Evolutionary conservation across 345 rosid species (phyloP).

Genomic region (Carallia brachiata): DNA sequence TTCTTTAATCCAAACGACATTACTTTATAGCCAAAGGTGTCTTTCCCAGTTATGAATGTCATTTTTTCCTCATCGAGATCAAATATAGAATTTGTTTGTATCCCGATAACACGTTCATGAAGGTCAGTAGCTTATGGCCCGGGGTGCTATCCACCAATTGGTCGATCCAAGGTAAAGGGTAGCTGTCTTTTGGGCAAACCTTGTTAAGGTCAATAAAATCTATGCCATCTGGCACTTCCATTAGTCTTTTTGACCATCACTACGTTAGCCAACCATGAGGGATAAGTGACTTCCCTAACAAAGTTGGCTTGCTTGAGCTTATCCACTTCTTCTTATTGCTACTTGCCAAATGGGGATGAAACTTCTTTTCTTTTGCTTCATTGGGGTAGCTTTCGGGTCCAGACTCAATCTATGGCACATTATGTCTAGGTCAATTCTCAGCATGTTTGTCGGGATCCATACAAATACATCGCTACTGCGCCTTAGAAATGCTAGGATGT

Average conservation of each 20-base stretch:
- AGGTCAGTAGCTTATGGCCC: not conserved
- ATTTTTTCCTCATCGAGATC: not conserved
- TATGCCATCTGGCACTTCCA: not conserved
- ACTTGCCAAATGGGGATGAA: too few species aligned
- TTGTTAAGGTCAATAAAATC: not conserved
- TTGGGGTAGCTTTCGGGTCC: too few species aligned
- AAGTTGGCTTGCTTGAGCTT: not conserved
- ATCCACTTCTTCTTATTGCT: too few species aligned
- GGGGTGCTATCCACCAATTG: not conserved
- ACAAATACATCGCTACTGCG: too few species aligned
- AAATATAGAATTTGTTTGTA: not conserved
- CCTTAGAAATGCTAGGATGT: too few species aligned
- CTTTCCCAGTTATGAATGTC: not conserved
- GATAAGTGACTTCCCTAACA: not conserved
- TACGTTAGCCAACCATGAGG: not conserved
- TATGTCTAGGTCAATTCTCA: too few species aligned
- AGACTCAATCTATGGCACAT: too few species aligned
- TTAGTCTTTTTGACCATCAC: not conserved
- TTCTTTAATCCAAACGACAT: not conserved
- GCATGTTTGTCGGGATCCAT: too few species aligned
- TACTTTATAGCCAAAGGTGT: not conserved
- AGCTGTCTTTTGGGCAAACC: not conserved
- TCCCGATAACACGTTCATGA: not conserved
- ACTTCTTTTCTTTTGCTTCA: too few species aligned
- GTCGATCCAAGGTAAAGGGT: not conserved